Evolutionary conservation across 2,329 filamentous ascomycete species (phyloP).

Genomic region (Penicillium corylophilum): DNA sequence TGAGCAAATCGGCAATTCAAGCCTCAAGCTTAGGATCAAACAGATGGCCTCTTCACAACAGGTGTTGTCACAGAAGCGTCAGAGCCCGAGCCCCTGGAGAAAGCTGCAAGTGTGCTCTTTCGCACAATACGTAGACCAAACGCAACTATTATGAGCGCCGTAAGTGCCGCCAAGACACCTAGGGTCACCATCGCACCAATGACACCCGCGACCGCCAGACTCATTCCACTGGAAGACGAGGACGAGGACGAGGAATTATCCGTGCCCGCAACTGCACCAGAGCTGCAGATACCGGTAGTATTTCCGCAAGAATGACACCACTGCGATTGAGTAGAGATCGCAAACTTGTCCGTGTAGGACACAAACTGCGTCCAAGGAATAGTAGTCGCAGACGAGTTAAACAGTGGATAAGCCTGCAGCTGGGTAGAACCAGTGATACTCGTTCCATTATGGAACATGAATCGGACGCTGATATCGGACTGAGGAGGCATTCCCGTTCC

Average conservation of each 20-base stretch:
- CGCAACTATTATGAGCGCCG: background rate
- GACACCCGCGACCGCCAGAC: constrained; percentile 69
- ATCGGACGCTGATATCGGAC: constrained; percentile 55
- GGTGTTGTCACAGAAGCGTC: background rate
- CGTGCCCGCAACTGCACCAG: constrained; percentile 23
- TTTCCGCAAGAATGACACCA: constrained; percentile 77
- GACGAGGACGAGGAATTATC: background rate
- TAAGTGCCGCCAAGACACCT: constrained; percentile 24
- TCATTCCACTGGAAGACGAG: constrained; percentile 50
- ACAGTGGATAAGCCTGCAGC: constrained; percentile 56
- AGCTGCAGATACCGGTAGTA: constrained; percentile 52
- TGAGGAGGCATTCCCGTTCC: constrained; percentile 36
- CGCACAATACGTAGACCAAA: constrained; percentile 6
- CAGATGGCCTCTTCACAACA: background rate
- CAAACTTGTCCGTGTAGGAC: constrained; percentile 60
- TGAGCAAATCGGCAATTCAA: background rate
- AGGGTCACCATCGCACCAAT: constrained; percentile 68
- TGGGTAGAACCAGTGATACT: constrained; percentile 44
- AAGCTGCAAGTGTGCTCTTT: constrained; percentile 3
- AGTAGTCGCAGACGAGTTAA: constrained; percentile 54
- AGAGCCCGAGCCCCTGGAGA: constrained; percentile 1
- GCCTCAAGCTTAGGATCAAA: background rate
- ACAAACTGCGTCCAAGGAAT: constrained; percentile 70
- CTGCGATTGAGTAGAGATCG: constrained; percentile 58
- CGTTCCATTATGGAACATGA: constrained; percentile 59